Conservation (phyloP, 2,329 filamentous ascomycete species). For the Fusarium sp. region DNA sequence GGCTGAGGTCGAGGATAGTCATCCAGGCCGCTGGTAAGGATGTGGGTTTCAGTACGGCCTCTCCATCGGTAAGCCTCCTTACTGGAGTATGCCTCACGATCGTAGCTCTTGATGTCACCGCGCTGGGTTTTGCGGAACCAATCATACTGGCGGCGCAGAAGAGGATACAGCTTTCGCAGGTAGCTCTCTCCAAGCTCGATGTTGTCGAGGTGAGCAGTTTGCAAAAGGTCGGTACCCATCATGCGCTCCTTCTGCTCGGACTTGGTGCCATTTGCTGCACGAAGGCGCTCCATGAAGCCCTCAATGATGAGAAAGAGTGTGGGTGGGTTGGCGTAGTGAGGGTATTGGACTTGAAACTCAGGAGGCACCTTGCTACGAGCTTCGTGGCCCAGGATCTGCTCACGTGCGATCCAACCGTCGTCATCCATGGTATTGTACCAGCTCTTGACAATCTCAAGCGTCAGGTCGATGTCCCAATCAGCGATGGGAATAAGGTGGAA, state of each 20-base stretch:
- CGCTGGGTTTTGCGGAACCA: constrained; percentile 96
- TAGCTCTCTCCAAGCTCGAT: constrained; percentile 76
- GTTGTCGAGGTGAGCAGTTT: constrained; percentile 75
- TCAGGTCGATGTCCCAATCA: constrained; percentile 93
- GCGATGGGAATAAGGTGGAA: constrained; percentile 93
- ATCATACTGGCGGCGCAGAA: constrained; percentile 88
- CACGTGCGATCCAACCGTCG: constrained; percentile 96
- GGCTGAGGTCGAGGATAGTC: constrained; percentile 96
- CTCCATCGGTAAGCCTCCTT: constrained; percentile 97
- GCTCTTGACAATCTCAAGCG: constrained; percentile 87
- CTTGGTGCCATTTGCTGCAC: constrained; percentile 64
- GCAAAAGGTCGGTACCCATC: constrained; percentile 60
- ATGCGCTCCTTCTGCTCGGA: constrained; percentile 59
- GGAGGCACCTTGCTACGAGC: constrained; percentile 93
- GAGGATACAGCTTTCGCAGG: constrained; percentile 82
- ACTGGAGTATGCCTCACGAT: constrained; percentile 86
- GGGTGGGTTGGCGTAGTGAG: constrained; percentile 96
- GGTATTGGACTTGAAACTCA: constrained; percentile 96
- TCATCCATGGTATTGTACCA: constrained; percentile 98
- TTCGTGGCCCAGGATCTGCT: constrained; percentile 93
- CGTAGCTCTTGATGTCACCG: constrained; percentile 91
- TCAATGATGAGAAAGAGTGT: constrained; percentile 93
- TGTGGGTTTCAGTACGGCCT: constrained; percentile 86
- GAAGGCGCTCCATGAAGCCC: constrained; percentile 82
- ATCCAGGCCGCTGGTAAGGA: constrained; percentile 92